Conservation (phyloP, 345 rosid genomes). For the Arabidopsis suecica region DNA sequence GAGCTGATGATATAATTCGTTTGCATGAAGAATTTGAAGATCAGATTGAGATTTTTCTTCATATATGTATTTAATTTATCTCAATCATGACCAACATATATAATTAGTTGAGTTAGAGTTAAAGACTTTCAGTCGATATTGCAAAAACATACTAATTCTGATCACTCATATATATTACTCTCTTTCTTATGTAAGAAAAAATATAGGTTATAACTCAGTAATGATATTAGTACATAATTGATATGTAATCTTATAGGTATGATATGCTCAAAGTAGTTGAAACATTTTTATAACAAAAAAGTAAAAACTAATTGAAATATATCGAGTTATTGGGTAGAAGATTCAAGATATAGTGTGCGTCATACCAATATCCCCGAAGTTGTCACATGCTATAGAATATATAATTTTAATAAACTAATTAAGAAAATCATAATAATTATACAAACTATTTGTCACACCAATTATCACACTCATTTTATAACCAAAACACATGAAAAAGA, state of each 20-base stretch:
- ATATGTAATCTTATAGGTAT: slow-evolving; percentile 18
- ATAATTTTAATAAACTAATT: slow-evolving; percentile 7
- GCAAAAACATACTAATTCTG: neutral
- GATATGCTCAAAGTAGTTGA: slow-evolving; percentile 26
- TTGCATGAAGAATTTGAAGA: neutral
- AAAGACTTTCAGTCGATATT: neutral
- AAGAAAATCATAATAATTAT: slow-evolving; percentile 20
- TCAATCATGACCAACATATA: neutral
- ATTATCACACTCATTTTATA: slow-evolving; percentile 23
- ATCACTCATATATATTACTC: neutral
- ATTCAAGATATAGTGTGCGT: slow-evolving; percentile 34
- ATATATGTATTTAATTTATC: neutral
- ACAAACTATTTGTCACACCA: slow-evolving; percentile 31
- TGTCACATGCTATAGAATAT: slow-evolving; percentile 30
- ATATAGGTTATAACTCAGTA: neutral
- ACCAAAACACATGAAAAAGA: slow-evolving; percentile 14
- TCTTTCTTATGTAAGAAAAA: neutral
- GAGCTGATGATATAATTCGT: neutral
- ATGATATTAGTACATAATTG: neutral
- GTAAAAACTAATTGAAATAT: slow-evolving; percentile 25
- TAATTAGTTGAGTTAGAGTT: neutral
- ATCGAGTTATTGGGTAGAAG: slow-evolving; percentile 29
- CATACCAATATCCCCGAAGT: slow-evolving; percentile 39
- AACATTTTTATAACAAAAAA: slow-evolving; percentile 11
- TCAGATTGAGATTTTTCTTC: neutral